Evolutionary conservation across 768 basidiomycete genomes (phyloP).

Genomic region (Kockovaella imperatae): DNA sequence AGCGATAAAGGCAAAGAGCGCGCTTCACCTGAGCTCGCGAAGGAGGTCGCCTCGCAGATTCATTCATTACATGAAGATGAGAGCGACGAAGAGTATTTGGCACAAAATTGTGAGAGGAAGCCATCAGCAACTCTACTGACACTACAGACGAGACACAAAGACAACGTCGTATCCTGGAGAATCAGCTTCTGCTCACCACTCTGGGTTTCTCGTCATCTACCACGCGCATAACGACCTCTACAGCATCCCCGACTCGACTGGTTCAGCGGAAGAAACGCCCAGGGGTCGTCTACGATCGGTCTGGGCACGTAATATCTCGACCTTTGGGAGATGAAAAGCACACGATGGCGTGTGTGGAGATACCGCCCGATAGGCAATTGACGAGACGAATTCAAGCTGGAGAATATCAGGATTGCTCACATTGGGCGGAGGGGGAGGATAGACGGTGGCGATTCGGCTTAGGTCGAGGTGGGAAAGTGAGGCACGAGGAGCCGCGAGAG

Average conservation of each 20-base stretch:
- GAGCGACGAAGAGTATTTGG: background rate
- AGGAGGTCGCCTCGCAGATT: too few species aligned
- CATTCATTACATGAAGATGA: too few species aligned
- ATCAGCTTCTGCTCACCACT: conserved; percentile 15
- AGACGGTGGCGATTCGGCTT: conserved; percentile 22
- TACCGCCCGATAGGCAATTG: conserved; percentile 23
- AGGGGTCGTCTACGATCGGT: conserved; percentile 18
- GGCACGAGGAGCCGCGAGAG: conserved; percentile 1
- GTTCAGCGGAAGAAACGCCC: conserved; percentile 3
- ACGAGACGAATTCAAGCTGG: conserved; percentile 24
- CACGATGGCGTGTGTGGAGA: conserved; percentile 31
- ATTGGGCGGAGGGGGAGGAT: conserved; percentile 21
- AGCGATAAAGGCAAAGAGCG: too few species aligned
- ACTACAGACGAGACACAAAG: conserved; percentile 27
- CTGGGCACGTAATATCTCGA: conserved; percentile 24
- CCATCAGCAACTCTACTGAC: too few species aligned
- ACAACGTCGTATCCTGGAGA: conserved; percentile 26
- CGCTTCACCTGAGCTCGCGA: too few species aligned
- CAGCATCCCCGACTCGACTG: too few species aligned
- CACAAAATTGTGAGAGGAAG: background rate
- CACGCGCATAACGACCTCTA: too few species aligned
- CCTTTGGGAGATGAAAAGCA: conserved; percentile 15
- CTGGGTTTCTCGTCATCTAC: conserved; percentile 9
- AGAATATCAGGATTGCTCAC: conserved; percentile 24
- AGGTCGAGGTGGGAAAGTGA: conserved; percentile 12